Evolutionary conservation across 352 stramenopile species (phyloP).

Genomic region (Thraustotheca clavata): DNA sequence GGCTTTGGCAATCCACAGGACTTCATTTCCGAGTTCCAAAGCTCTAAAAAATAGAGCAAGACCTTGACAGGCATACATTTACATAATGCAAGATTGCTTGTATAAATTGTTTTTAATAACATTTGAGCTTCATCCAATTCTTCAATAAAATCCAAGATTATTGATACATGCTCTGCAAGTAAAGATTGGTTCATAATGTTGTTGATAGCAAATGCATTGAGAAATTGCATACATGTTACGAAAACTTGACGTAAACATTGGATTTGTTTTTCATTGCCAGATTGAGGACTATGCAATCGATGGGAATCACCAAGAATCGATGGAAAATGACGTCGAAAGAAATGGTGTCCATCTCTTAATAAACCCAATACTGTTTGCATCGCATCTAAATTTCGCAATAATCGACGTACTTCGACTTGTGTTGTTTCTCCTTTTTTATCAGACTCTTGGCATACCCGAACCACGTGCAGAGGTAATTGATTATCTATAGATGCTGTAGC

Average conservation of each 20-base stretch:
- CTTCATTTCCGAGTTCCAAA: constrained; percentile 17
- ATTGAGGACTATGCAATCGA: constrained; percentile 26
- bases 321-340: constrained; percentile 46
- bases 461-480: not conserved
- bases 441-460: not conserved
- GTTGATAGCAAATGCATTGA: constrained; percentile 46
- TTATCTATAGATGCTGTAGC: not conserved
- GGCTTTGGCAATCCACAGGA: constrained; percentile 35
- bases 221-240: constrained; percentile 41
- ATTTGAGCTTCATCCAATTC: constrained; percentile 31
- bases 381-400: constrained; percentile 51
- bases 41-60: constrained; percentile 43
- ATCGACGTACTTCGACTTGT: constrained; percentile 36
- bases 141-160: constrained; percentile 53
- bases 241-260: constrained; percentile 51
- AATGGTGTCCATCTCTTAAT: constrained; percentile 58
- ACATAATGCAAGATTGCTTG: constrained; percentile 36
- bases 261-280: constrained; percentile 28
- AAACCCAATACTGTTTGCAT: constrained; percentile 55
- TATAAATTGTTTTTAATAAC: constrained; percentile 46
- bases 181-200: constrained; percentile 42
- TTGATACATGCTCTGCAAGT: constrained; percentile 36
- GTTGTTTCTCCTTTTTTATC: not conserved
- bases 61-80: constrained; percentile 48
- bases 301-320: not conserved